Conservation (phyloP, 768 basidiomycete species). For the Mycena venus region DNA sequence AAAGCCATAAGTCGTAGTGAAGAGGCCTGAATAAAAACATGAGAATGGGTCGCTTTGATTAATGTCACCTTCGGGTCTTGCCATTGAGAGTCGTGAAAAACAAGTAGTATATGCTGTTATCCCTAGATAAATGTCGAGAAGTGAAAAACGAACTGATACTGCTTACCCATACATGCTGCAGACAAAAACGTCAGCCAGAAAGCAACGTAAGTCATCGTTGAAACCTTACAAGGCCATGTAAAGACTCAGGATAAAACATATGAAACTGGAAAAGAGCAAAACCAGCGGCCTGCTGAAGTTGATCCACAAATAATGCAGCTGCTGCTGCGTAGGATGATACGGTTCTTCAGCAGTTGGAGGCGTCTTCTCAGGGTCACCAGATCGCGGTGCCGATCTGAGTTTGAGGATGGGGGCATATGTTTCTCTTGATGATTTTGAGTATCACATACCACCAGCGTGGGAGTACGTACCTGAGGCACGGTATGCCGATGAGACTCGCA, state of each 20-base stretch:
- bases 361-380: conserved; percentile 62
- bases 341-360: conserved; percentile 16
- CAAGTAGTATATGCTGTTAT: conserved; percentile 74
- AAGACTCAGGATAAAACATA: conserved; percentile 79
- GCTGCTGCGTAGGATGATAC: conserved; percentile 13
- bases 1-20: conserved; percentile 65
- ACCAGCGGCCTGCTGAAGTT: conserved; percentile 73
- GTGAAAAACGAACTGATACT: not conserved
- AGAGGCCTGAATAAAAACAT: conserved; percentile 52
- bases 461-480: conserved; percentile 56
- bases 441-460: too few species aligned
- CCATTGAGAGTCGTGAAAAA: conserved; percentile 80
- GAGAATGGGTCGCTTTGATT: not conserved
- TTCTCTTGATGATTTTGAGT: conserved; percentile 52
- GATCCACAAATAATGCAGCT: conserved; percentile 63
- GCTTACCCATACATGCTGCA: conserved; percentile 68
- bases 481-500: conserved; percentile 64
- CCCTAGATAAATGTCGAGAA: conserved; percentile 32
- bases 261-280: conserved; percentile 70
- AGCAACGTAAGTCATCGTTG: not conserved
- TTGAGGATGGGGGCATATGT: conserved; percentile 84
- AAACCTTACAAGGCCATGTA: conserved; percentile 78
- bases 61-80: conserved; percentile 45
- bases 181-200: not conserved
- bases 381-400: conserved; percentile 53